Conservation (phyloP, 2,329 filamentous ascomycete species). For the Fusarium goolgardi region DNA sequence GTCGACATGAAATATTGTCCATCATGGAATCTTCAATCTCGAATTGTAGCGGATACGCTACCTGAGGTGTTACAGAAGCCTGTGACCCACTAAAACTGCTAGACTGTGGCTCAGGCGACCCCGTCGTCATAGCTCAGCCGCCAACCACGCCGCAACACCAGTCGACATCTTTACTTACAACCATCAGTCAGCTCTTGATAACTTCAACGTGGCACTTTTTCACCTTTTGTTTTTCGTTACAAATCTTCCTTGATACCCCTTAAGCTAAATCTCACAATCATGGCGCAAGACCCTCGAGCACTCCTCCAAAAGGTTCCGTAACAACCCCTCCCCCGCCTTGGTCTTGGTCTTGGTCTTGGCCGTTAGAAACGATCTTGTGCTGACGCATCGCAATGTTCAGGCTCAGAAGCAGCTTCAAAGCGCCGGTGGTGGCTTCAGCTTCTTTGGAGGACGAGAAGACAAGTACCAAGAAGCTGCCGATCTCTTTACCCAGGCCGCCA, state of each 20-base stretch:
- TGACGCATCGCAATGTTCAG: conserved; percentile 58
- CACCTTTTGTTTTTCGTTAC: conserved; percentile 1
- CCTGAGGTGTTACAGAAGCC: conserved; percentile 7
- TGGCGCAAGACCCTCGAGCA: conserved; percentile 82
- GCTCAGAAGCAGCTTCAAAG: conserved; percentile 85
- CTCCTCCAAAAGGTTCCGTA: conserved; percentile 77
- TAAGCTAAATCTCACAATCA: conserved; percentile 51
- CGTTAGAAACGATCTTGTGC: conserved; percentile 12
- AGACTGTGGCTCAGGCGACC: conserved; percentile 42
- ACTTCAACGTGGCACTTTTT: conserved; percentile 33
- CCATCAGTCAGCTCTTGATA: conserved; percentile 27
- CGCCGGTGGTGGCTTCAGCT: conserved; percentile 84
- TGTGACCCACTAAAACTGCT: conserved; percentile 20
- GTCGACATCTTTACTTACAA: conserved; percentile 33
- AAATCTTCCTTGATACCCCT: conserved; percentile 21
- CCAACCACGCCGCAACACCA: conserved; percentile 32
- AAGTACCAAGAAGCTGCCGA: conserved; percentile 93
- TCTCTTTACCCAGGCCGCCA: conserved; percentile 87
- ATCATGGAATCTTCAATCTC: conserved; percentile 23
- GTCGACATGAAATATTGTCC: background rate
- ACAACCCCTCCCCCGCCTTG: conserved; percentile 42
- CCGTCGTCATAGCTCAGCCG: conserved; percentile 46
- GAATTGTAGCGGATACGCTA: background rate
- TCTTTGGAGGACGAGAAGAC: conserved; percentile 87
- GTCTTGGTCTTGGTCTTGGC: conserved; percentile 13